Conservation (phyloP, 805 yeast species). For the Nakazawaea ishiwadae region DNA sequence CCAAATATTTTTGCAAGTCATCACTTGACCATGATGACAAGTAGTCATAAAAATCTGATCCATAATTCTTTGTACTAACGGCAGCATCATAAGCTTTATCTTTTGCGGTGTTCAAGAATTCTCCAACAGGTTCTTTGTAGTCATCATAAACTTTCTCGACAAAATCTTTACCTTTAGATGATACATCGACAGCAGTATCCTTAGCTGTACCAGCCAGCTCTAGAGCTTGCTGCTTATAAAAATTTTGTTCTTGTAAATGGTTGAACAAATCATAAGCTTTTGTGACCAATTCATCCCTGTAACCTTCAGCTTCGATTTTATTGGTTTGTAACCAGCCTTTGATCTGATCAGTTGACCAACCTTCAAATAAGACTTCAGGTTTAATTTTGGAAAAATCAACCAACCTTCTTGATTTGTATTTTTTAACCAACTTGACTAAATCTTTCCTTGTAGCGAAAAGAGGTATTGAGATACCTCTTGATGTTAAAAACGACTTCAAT, state of each 20-base stretch:
- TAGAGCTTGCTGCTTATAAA: slow-evolving; percentile 10
- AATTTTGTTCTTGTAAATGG: slow-evolving; percentile 8
- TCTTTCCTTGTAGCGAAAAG: slow-evolving; percentile 33
- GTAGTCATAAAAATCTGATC: slow-evolving; percentile 13
- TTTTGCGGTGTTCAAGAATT: slow-evolving; percentile 13
- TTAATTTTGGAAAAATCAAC: slow-evolving; percentile 19
- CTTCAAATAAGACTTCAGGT: slow-evolving; percentile 28
- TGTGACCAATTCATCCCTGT: slow-evolving; percentile 22
- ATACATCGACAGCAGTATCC: slow-evolving; percentile 20
- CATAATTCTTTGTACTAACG: slow-evolving; percentile 13
- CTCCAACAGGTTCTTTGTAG: slow-evolving; percentile 13
- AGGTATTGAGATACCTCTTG: slow-evolving; percentile 36
- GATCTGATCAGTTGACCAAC: slow-evolving; percentile 32
- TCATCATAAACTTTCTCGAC: slow-evolving; percentile 15
- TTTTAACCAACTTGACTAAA: slow-evolving; percentile 34
- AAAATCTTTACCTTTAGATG: slow-evolving; percentile 19
- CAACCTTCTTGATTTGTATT: slow-evolving; percentile 27
- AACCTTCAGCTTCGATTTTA: slow-evolving; percentile 21
- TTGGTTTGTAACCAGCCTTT: slow-evolving; percentile 35
- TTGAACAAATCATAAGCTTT: slow-evolving; percentile 17
- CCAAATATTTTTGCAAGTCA: slow-evolving; percentile 37
- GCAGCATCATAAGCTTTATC: slow-evolving; percentile 16
- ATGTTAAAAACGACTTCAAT: slow-evolving; percentile 34
- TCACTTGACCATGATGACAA: slow-evolving; percentile 37
- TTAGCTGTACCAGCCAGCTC: slow-evolving; percentile 14